Percentiles rank a stretch among this genome's conserved stretches.
phyloP scores from a whole-genome alignment of 2,329 filamentous ascomycete genomes.

The Aspergillus sclerotialis region DNA sequence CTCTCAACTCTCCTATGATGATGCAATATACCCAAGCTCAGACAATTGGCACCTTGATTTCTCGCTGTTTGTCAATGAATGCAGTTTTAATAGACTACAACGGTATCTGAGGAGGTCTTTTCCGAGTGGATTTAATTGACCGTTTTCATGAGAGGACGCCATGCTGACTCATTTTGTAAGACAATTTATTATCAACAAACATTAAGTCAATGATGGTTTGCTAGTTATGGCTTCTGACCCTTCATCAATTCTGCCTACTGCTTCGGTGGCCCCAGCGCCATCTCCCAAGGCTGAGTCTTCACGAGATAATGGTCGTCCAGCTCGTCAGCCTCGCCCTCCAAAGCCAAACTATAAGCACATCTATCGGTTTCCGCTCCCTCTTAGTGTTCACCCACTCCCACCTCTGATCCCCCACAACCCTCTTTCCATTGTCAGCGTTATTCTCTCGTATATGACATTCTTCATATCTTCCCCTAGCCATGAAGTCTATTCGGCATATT shows the following conservation, averaged over 20 bases:
- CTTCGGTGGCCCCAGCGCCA: conserved; percentile 6
- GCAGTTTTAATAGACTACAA: conserved; percentile 76
- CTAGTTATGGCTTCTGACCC: conserved; percentile 22
- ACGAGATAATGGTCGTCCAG: conserved; percentile 12
- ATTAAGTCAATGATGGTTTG: conserved; percentile 17
- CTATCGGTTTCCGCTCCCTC: conserved; percentile 72
- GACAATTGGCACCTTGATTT: conserved; percentile 45
- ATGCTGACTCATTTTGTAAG: conserved; percentile 17
- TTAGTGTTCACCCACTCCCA: conserved; percentile 77
- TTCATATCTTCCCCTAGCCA: conserved; percentile 57
- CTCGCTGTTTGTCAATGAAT: conserved; percentile 44
- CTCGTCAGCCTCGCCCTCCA: conserved; percentile 21
- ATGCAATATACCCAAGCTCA: conserved; percentile 37
- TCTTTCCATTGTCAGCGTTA: conserved; percentile 74
- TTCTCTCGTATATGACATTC: conserved; percentile 69
- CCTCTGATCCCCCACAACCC: conserved; percentile 89
- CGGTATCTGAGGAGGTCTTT: conserved; percentile 75
- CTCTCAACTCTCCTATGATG: conserved; percentile 37
- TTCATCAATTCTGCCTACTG: conserved; percentile 11
- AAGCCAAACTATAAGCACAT: conserved; percentile 63
- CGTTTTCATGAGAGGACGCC: conserved; percentile 9
- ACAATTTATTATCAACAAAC: conserved; percentile 14
- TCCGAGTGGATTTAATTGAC: not conserved
- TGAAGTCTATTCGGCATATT: conserved; percentile 63
- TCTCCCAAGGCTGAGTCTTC: conserved; percentile 9